Evolutionary conservation across 257 asterid species (phyloP).

Genomic region (Solanum virginianum): DNA sequence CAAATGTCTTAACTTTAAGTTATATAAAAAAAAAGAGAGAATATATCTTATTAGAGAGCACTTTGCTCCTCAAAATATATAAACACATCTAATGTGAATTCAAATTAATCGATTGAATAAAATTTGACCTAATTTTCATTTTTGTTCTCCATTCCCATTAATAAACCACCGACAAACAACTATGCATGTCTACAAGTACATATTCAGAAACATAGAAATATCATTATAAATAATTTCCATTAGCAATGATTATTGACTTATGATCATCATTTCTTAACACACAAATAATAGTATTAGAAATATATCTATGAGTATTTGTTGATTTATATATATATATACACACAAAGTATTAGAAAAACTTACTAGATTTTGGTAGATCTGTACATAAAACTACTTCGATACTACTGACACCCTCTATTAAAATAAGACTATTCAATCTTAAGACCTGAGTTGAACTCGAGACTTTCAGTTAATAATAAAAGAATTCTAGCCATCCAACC

Average conservation of each 20-base stretch:
- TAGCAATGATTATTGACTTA: neutral
- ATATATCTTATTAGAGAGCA: too few relatives aligned
- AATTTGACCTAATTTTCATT: neutral
- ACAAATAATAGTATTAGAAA: neutral
- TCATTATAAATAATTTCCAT: neutral
- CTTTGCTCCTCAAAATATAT: neutral
- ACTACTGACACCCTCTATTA: neutral
- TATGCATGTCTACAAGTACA: neutral
- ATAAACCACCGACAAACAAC: neutral
- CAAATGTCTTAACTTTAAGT: neutral
- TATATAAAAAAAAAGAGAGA: too few relatives aligned
- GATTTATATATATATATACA: too few relatives aligned
- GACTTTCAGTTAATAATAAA: neutral
- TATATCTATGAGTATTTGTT: too few relatives aligned
- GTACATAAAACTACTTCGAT: too few relatives aligned
- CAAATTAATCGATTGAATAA: neutral
- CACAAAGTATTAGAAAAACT: too few relatives aligned
- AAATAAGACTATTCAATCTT: too few relatives aligned
- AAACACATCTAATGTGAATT: neutral
- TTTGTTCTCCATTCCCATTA: neutral
- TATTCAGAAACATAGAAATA: neutral
- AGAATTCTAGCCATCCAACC: neutral
- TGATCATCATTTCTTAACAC: neutral
- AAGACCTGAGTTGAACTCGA: too few relatives aligned
- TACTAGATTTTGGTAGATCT: too few relatives aligned